Base-by-base conservation (phyloP, 441 rosid genomes). In the Pelargonium cotyledonis region DNA sequence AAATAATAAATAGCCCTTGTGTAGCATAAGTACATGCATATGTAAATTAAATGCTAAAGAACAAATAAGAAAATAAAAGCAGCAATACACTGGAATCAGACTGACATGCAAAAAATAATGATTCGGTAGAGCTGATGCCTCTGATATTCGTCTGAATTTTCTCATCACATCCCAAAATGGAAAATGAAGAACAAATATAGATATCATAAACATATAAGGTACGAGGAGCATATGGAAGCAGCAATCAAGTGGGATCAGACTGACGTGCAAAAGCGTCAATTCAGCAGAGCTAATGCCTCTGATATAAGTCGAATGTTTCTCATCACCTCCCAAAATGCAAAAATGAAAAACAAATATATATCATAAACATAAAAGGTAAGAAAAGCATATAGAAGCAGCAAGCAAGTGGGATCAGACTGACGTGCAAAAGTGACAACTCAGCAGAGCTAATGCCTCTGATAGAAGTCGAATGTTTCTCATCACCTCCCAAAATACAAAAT, bases 91-190 rank as follows among this genome's bases (percentile, higher is more conserved):
- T 65, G 75, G 71, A 70, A 79, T 76, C 82, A 79, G 77, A 76
- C 82, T 79, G 82, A 78, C 85, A 79, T 82, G 86, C 84, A 80
- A 82, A 41, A 23, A 23, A 23, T 0, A 5, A 23, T 23, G 26
- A 66, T 63, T 76, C 80, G 73, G 74, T 76, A 76, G 1, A 4
- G 70, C 61, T 65, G 35, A 11, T 44, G 71, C 70, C 78, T 79
- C 40, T 63, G 79, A 58, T 21, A 68, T 58, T 73, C 26, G 40
- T 4, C 2, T 23, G 35, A 26, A 38, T 6, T 49, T 74, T 23
- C 26, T 26, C 76, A 71, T 73, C 78, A 73, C 63, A 63, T 70
- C 77, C 75, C 66, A 69, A 40, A 55, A 63, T 43, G 19, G 1
- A 23, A 43, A 69, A 0, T 14, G 38, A 40, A 67, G 12, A 65